Conservation (phyloP, 2,329 filamentous ascomycete genomes). For the Colletotrichum phormii region DNA sequence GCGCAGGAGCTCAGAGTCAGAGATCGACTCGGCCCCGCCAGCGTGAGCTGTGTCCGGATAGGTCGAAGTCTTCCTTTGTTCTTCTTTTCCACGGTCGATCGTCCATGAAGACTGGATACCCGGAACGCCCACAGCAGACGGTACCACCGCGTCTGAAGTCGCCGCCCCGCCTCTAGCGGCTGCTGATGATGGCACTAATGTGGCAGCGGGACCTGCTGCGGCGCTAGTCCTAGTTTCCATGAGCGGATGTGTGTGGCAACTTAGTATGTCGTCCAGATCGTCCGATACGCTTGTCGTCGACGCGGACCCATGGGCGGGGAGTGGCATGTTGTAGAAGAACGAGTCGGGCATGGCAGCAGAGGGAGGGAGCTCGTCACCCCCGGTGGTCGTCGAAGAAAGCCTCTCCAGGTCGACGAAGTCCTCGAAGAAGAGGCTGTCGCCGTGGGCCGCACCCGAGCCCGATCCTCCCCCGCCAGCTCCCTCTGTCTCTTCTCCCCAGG, state of each 20-base stretch:
- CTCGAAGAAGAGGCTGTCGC: constrained; percentile 41
- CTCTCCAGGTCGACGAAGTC: constrained; percentile 44
- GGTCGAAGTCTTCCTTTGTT: constrained; percentile 38
- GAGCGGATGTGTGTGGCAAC: constrained; percentile 35
- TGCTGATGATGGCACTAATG: constrained; percentile 31
- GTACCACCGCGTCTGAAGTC: constrained; percentile 20
- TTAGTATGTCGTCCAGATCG: constrained; percentile 36
- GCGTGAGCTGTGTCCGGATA: constrained; percentile 37
- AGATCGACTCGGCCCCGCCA: constrained; percentile 50
- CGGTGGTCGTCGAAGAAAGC: constrained; percentile 20
- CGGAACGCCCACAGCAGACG: constrained; percentile 28
- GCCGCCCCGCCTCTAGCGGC: constrained; percentile 27
- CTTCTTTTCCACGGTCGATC: constrained; percentile 33
- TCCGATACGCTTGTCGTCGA: constrained; percentile 37
- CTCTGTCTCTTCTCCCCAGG: constrained; percentile 30
- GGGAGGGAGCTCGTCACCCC: constrained; percentile 30
- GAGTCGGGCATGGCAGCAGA: constrained; percentile 33
- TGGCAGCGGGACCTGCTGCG: constrained; percentile 37
- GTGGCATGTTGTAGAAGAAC: constrained; percentile 37
- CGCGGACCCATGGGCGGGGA: constrained; percentile 28
- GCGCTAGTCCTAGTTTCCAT: constrained; percentile 35
- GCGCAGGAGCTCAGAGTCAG: constrained; percentile 59
- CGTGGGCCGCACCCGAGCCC: constrained; percentile 13
- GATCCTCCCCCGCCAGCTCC: constrained; percentile 5
- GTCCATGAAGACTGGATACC: constrained; percentile 30